These are phyloP conservation scores for Nemania bipapillata DNA, from an alignment of 2,329 filamentous ascomycete genomes.

Conservation along the genomic window DNA sequence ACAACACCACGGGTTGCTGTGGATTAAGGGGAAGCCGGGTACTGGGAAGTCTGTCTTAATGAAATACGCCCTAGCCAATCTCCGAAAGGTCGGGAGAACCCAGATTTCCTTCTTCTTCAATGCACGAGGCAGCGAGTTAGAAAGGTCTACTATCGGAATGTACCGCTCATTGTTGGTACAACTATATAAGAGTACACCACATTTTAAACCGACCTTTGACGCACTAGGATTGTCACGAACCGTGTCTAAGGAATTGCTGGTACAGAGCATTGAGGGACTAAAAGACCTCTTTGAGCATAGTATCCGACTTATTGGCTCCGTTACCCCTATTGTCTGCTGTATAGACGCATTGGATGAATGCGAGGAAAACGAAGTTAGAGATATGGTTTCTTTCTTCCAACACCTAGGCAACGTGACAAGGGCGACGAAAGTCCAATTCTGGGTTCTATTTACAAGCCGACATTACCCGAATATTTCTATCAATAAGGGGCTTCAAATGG, in stretches of 20 bases:
- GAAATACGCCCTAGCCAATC: too few species aligned
- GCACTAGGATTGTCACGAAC: too few species aligned
- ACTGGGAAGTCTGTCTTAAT: constrained; percentile 12
- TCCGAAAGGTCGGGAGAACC: too few species aligned
- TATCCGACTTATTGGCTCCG: too few species aligned
- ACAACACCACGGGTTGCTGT: neutral
- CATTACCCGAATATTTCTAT: constrained; percentile 51
- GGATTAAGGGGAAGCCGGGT: constrained; percentile 11
- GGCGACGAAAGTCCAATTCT: neutral
- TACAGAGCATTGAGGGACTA: too few species aligned
- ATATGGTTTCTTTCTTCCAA: constrained; percentile 60
- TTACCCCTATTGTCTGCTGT: constrained; percentile 33
- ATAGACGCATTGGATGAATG: constrained; percentile 61
- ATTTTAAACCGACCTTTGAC: too few species aligned
- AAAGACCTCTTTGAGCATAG: too few species aligned
- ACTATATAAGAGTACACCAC: constrained; percentile 53
- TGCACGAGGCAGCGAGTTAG: constrained; percentile 56
- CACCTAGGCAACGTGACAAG: constrained; percentile 50
- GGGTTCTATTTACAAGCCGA: neutral
- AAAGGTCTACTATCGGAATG: constrained; percentile 60
- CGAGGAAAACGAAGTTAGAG: constrained; percentile 54
- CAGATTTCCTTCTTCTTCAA: constrained; percentile 63
- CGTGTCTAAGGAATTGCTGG: neutral
- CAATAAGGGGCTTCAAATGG: neutral
- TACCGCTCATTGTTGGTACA: constrained; percentile 63